Conservation (phyloP, 129 eudicot species). For the Centrapalus pauciflorus region DNA sequence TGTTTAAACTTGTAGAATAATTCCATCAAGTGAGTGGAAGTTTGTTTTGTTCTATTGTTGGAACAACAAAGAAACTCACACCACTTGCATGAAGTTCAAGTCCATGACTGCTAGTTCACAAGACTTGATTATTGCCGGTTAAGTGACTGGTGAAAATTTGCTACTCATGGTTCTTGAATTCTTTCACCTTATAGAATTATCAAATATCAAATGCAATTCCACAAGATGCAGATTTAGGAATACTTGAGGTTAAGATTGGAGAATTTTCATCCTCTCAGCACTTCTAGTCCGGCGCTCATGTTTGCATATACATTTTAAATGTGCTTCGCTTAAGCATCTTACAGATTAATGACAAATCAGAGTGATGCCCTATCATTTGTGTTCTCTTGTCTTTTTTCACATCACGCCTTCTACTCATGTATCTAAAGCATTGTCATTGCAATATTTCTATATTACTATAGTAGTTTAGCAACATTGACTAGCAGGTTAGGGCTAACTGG, state of each 20-base stretch:
- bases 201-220: not conserved
- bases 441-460: too few species aligned
- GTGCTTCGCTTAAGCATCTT: not conserved
- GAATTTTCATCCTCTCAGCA: not conserved
- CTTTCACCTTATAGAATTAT: not conserved
- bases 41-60: not conserved
- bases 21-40: not conserved
- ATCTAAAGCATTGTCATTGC: too few species aligned
- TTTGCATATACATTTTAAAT: not conserved
- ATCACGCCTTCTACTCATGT: not conserved
- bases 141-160: not conserved
- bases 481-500: too few species aligned
- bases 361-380: too few species aligned
- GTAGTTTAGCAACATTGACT: too few species aligned
- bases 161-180: not conserved
- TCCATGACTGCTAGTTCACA: not conserved
- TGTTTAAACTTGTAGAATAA: not conserved
- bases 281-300: not conserved
- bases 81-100: not conserved
- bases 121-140: not conserved
- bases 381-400: not conserved
- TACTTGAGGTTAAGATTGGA: not conserved
- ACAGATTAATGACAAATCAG: not conserved
- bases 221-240: not conserved
- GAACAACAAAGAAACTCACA: not conserved